These are phyloP conservation scores for Tuber indicum DNA, from an alignment of 495 filamentous ascomycete species.

Conservation along the genomic window DNA sequence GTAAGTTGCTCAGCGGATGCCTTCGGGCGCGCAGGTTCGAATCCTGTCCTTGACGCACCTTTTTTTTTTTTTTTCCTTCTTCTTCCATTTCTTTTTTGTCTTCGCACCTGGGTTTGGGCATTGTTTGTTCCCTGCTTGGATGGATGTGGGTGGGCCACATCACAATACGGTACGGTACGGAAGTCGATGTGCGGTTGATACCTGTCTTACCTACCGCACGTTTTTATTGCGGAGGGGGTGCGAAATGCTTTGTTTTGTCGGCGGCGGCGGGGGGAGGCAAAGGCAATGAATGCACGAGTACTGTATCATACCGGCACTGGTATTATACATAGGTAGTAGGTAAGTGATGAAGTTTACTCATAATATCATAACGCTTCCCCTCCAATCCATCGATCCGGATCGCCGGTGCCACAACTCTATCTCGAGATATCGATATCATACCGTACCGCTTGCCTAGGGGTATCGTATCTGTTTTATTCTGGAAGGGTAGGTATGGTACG, in stretches of 20 bases:
- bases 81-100: neutral
- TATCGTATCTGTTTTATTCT: neutral
- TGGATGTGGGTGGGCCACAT: neutral
- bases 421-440: neutral
- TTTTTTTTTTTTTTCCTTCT: conserved; percentile 7
- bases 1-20: conserved; percentile 34
- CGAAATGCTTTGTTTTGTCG: neutral
- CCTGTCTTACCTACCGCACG: neutral
- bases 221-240: neutral
- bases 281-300: too few species aligned
- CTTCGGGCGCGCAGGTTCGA: conserved; percentile 42
- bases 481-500: neutral
- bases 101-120: neutral
- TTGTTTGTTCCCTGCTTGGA: neutral
- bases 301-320: too few species aligned
- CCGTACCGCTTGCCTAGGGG: neutral
- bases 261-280: too few species aligned
- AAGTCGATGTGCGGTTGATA: neutral
- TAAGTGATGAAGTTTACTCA: neutral
- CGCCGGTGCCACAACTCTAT: neutral
- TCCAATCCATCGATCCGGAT: neutral
- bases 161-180: too few species aligned
- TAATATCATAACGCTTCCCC: too few species aligned
- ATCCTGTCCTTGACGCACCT: conserved; percentile 38
- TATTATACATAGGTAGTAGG: too few species aligned